Conservation (phyloP, 1,284 basidiomycete genomes). For the Boletellus sp. region DNA sequence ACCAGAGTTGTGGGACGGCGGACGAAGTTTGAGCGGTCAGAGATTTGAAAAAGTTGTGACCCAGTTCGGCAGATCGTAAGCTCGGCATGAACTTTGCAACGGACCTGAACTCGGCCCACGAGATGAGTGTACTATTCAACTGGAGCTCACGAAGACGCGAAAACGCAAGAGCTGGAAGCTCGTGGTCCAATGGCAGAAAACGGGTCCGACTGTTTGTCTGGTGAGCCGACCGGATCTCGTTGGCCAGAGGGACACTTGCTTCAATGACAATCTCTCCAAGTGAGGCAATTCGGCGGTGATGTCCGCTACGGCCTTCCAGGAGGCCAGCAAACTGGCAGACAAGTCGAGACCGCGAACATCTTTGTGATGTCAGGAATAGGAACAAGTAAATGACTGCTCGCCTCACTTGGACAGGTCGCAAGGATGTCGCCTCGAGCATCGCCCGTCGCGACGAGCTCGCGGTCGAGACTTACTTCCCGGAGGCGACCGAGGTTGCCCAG, state of each 20-base stretch:
- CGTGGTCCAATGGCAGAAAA: conserved; percentile 37
- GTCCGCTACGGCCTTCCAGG: conserved; percentile 66
- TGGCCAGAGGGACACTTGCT: conserved; percentile 48
- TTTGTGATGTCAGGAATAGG: conserved; percentile 34
- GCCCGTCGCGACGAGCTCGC: conserved; percentile 56
- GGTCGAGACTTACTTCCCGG: conserved; percentile 77
- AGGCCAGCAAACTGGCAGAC: conserved; percentile 72
- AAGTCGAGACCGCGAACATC: conserved; percentile 81
- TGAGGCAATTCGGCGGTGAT: conserved; percentile 64
- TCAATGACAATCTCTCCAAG: conserved; percentile 70
- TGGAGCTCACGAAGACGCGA: conserved; percentile 60
- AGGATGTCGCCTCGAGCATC: conserved; percentile 54
- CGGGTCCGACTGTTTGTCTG: conserved; percentile 55
- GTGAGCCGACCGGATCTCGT: conserved; percentile 10
- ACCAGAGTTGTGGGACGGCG: conserved; percentile 39
- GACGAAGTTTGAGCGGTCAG: conserved; percentile 29
- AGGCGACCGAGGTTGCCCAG: conserved; percentile 67
- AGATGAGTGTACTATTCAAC: conserved; percentile 69
- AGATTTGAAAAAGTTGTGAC: conserved; percentile 62
- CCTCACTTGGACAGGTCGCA: conserved; percentile 68
- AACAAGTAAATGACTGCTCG: conserved; percentile 2
- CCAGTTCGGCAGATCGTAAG: conserved; percentile 69
- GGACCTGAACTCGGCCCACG: conserved; percentile 65
- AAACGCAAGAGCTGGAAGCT: conserved; percentile 46
- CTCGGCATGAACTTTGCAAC: conserved; percentile 56